A percentile compares a stretch with the other conserved stretches of the same genome.
Evolutionary conservation across 2,329 filamentous ascomycete species (phyloP).

Genomic region (Colletotrichum nymphaeae): DNA sequence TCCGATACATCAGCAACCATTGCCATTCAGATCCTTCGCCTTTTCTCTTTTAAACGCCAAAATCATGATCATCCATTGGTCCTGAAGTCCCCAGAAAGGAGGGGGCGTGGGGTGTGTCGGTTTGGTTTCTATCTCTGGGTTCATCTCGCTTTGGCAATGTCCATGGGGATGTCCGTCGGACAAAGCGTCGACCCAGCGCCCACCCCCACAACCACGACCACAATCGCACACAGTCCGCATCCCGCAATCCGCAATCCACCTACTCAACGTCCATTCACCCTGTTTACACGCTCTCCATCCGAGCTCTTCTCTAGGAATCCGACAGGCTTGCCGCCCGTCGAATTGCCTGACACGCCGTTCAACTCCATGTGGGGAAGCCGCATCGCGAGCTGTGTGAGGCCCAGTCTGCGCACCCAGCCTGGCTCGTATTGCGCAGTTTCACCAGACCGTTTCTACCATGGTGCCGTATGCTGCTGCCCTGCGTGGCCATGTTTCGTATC

Average conservation of each 20-base stretch:
- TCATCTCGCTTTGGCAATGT: conserved; percentile 32
- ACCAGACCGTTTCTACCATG: conserved; percentile 25
- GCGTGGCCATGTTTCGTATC: conserved; percentile 32
- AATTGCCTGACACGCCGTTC: background rate
- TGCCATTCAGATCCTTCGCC: conserved; percentile 4
- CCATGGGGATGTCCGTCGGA: conserved; percentile 40
- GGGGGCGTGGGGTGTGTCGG: conserved; percentile 29
- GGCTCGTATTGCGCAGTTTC: conserved; percentile 33
- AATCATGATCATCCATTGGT: conserved; percentile 12
- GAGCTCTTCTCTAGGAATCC: background rate
- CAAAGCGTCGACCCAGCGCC: conserved; percentile 30
- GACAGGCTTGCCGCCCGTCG: conserved; percentile 12
- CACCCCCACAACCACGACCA: conserved; percentile 16
- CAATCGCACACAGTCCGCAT: background rate
- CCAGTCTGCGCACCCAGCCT: background rate
- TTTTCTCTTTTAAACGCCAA: background rate
- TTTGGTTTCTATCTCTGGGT: conserved; percentile 32
- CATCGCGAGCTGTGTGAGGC: conserved; percentile 19
- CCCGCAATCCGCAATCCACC: background rate
- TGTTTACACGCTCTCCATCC: conserved; percentile 1
- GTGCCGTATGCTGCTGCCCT: conserved; percentile 15
- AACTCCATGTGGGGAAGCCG: conserved; percentile 12
- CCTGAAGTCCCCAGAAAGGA: background rate
- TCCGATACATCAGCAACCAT: background rate
- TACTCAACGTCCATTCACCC: conserved; percentile 6